Evolutionary conservation across 164 flowering plant genomes (phyloP).

Genomic region (Tetrastigma voinierianum): DNA sequence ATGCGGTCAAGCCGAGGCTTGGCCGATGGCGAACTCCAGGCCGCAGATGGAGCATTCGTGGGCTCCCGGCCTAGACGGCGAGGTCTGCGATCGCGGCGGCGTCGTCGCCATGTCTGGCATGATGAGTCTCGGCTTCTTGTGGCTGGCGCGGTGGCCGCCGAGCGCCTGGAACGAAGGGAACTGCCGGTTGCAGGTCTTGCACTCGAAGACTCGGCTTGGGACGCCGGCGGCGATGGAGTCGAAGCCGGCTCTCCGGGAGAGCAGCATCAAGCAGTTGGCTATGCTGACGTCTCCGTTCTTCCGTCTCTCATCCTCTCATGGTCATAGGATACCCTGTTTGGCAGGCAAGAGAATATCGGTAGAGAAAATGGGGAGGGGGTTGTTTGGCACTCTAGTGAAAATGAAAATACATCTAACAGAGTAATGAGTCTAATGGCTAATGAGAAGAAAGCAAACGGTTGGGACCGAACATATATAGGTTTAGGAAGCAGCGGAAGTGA

Average conservation of each 20-base stretch:
- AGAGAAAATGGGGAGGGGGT: too few species aligned
- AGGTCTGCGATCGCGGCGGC: too few species aligned
- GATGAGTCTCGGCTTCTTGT: slow-evolving; percentile 14
- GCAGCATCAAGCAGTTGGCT: slow-evolving; percentile 20
- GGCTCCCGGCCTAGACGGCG: background rate
- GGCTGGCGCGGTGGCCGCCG: slow-evolving; percentile 35
- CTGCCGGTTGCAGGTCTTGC: slow-evolving; percentile 28
- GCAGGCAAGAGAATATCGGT: too few species aligned
- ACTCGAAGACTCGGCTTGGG: slow-evolving; percentile 13
- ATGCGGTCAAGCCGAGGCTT: slow-evolving; percentile 3
- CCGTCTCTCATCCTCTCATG: too few species aligned
- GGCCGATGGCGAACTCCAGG: slow-evolving; percentile 10
- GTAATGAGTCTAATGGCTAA: too few species aligned
- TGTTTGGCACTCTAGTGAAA: too few species aligned
- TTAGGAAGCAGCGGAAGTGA: too few species aligned
- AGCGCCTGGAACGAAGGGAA: slow-evolving; percentile 35
- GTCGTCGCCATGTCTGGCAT: background rate
- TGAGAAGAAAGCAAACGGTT: too few species aligned
- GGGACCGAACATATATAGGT: too few species aligned
- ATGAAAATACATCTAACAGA: too few species aligned
- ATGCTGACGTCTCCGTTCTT: background rate
- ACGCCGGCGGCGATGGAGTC: background rate
- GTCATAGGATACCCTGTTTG: too few species aligned
- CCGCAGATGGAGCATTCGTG: slow-evolving; percentile 17
- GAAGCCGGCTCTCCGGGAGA: slow-evolving; percentile 2